Evolutionary conservation across 176 grass and related monocot species (phyloP).

Genomic region (Lolium perenne): DNA sequence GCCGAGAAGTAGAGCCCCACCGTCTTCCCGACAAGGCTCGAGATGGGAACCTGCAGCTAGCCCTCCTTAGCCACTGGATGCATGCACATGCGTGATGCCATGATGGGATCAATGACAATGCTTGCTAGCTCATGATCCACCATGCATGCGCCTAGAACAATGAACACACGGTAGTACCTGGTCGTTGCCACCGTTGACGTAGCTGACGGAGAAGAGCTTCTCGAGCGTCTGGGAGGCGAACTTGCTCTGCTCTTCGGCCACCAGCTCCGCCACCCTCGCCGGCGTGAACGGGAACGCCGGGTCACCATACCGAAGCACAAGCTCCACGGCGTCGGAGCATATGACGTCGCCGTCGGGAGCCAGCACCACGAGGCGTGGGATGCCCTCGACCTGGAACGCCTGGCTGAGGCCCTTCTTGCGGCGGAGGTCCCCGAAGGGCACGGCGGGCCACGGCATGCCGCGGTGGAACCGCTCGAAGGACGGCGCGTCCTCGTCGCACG

Average conservation of each 20-base stretch:
- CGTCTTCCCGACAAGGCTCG: conserved; percentile 66
- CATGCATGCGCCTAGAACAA: not conserved
- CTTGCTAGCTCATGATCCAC: conserved; percentile 1
- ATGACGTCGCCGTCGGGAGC: conserved; percentile 36
- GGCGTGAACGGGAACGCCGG: conserved; percentile 68
- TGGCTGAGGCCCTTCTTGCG: conserved; percentile 63
- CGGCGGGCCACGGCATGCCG: conserved; percentile 67
- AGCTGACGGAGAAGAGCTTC: conserved; percentile 53
- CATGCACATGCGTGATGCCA: conserved; percentile 5
- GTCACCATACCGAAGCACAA: conserved; percentile 53
- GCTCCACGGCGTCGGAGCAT: conserved; percentile 46
- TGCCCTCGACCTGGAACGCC: conserved; percentile 66
- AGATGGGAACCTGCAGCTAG: conserved; percentile 61
- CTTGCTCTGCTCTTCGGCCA: conserved; percentile 54
- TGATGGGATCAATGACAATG: conserved; percentile 6
- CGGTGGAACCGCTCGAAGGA: conserved; percentile 71
- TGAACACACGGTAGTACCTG: conserved; percentile 26
- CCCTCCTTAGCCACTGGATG: conserved; percentile 49
- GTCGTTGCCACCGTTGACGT: conserved; percentile 41
- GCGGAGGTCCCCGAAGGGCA: conserved; percentile 56
- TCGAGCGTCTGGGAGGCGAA: conserved; percentile 72
- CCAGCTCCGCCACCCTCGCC: conserved; percentile 56
- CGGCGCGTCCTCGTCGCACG: conserved; percentile 61
- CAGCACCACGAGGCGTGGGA: conserved; percentile 63
- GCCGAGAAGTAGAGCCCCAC: conserved; percentile 71